A percentile compares a stretch with the other conserved stretches of the same genome.
These are phyloP conservation scores for Geosmithia morbida DNA, from an alignment of 2,329 filamentous ascomycete species.

Conservation along the genomic window DNA sequence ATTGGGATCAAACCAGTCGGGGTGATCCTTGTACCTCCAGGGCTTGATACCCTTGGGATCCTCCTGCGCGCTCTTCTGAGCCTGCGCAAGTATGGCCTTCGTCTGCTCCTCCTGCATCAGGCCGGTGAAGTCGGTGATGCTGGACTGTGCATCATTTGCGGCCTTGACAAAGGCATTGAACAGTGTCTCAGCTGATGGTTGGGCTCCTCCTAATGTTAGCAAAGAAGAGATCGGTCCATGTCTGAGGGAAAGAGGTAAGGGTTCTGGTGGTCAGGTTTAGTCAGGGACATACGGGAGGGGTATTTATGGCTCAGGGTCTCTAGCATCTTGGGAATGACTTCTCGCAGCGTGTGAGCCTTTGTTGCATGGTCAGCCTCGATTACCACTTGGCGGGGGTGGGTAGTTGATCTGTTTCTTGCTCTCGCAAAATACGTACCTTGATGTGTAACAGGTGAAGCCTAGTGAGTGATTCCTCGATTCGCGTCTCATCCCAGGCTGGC, in stretches of 20 bases:
- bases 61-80: constrained; percentile 34
- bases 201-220: background rate
- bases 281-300: constrained; percentile 29
- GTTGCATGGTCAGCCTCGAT: background rate
- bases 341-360: constrained; percentile 18
- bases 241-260: constrained; percentile 7
- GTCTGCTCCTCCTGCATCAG: constrained; percentile 30
- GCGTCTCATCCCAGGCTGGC: constrained; percentile 30
- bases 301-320: constrained; percentile 35
- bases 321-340: constrained; percentile 21
- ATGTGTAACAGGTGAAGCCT: constrained; percentile 39
- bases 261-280: background rate
- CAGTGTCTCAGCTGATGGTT: constrained; percentile 30
- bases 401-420: no score
- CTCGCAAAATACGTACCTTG: constrained; percentile 22
- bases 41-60: constrained; percentile 42
- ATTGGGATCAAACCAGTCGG: constrained; percentile 35
- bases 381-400: background rate
- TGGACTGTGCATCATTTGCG: constrained; percentile 28
- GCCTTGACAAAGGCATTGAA: constrained; percentile 32
- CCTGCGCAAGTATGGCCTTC: constrained; percentile 35
- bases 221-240: background rate
- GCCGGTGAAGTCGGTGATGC: constrained; percentile 36
- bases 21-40: constrained; percentile 44
- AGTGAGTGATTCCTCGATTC: constrained; percentile 32